Conservation (phyloP, 495 filamentous ascomycete genomes). For the Penicillium macrosclerotiorum region DNA sequence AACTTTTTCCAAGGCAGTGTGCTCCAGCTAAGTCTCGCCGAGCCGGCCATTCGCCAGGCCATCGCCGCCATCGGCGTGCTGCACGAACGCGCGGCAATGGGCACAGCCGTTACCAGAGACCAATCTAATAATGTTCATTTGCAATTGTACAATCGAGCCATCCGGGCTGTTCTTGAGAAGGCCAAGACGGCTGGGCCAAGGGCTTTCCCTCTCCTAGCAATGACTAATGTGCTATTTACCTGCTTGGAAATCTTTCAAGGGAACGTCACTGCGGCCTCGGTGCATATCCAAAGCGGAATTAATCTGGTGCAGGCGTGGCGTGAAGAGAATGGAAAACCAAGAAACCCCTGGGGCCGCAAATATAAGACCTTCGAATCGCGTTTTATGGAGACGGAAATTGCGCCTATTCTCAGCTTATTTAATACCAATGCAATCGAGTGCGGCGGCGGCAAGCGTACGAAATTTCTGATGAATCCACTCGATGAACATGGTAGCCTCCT, state of each 20-base stretch:
- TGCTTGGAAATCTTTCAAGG: slow-evolving; percentile 23
- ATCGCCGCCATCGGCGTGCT: slow-evolving; percentile 61
- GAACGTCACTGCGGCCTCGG: slow-evolving; percentile 8
- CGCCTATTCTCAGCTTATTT: slow-evolving; percentile 14
- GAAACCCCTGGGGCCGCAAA: slow-evolving; percentile 5
- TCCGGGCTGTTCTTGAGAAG: slow-evolving; percentile 15
- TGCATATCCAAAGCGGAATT: slow-evolving; percentile 17
- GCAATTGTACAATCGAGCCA: slow-evolving; percentile 15
- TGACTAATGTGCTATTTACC: slow-evolving; percentile 17
- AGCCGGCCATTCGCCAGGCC: slow-evolving; percentile 60
- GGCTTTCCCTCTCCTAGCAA: slow-evolving; percentile 8
- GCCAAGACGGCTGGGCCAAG: background rate
- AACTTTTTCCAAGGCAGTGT: slow-evolving; percentile 56
- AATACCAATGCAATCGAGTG: slow-evolving; percentile 14
- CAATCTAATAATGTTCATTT: slow-evolving; percentile 1
- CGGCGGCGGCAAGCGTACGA: background rate
- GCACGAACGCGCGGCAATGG: slow-evolving; percentile 40
- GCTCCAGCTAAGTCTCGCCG: slow-evolving; percentile 55
- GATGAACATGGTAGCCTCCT: slow-evolving; percentile 6
- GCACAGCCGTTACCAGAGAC: background rate
- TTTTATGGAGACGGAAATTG: slow-evolving; percentile 22
- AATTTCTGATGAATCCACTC: slow-evolving; percentile 9
- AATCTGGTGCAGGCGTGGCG: slow-evolving; percentile 18
- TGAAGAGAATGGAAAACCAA: background rate
- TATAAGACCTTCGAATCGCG: slow-evolving; percentile 11